phyloP scores from a whole-genome alignment of 306 rosid genomes.

The Begonia masoniana region DNA sequence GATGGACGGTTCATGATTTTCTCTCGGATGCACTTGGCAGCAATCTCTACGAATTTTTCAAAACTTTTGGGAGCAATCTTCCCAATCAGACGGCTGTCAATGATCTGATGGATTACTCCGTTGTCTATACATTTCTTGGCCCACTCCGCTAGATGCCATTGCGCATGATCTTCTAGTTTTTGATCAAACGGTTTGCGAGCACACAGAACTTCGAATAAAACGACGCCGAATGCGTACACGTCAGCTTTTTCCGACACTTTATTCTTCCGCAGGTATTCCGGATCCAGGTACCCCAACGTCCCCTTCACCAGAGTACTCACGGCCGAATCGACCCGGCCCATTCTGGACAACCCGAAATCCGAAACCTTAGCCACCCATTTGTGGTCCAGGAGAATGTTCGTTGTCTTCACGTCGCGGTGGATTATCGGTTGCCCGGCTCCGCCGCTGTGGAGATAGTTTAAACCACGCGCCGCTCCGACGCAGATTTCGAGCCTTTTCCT shows the following conservation, averaged over 20 bases:
- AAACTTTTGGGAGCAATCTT: too few species aligned
- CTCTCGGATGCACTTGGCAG: too few species aligned
- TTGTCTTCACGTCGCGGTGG: constrained; percentile 42
- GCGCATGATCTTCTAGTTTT: too few species aligned
- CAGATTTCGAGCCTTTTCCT: constrained; percentile 31
- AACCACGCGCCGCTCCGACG: constrained; percentile 38
- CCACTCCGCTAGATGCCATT: too few species aligned
- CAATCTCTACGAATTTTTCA: too few species aligned
- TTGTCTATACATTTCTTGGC: too few species aligned
- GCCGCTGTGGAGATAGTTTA: constrained; percentile 42
- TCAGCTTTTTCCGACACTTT: constrained; percentile 8
- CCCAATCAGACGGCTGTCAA: too few species aligned
- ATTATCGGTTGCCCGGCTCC: constrained; percentile 18
- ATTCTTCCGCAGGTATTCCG: constrained; percentile 13
- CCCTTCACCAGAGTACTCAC: constrained; percentile 20
- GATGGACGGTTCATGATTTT: background rate
- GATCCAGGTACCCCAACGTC: constrained; percentile 14
- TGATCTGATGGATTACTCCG: too few species aligned
- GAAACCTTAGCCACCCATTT: constrained; percentile 30
- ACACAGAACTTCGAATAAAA: constrained; percentile 11
- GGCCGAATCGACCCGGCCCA: constrained; percentile 2
- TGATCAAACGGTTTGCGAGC: background rate
- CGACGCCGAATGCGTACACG: constrained; percentile 16
- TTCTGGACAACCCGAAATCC: constrained; percentile 44
- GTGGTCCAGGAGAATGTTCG: constrained; percentile 38